Conservation (phyloP, 2,329 filamentous ascomycete species). For the Venturia nashicola region DNA sequence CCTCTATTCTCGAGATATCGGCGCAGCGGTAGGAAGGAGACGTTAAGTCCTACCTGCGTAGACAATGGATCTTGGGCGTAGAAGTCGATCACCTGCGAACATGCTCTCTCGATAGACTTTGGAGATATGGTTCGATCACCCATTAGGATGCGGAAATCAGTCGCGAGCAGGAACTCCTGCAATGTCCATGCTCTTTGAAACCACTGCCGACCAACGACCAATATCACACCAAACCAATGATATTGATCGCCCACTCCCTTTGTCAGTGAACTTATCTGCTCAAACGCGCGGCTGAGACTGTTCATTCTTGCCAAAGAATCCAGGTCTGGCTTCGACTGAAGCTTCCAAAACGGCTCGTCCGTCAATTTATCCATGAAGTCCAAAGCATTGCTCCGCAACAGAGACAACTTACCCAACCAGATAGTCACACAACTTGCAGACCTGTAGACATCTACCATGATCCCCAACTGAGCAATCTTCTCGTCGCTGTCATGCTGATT, state of each 20-base stretch:
- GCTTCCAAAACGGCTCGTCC: neutral
- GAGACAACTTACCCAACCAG: neutral
- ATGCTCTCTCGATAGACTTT: slow-evolving; percentile 1
- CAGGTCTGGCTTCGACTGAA: neutral
- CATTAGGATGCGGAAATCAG: slow-evolving; percentile 4
- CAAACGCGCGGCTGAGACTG: slow-evolving; percentile 5
- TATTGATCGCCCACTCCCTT: slow-evolving; percentile 3
- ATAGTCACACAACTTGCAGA: neutral
- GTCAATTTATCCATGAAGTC: slow-evolving; percentile 8
- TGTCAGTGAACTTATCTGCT: slow-evolving; percentile 1
- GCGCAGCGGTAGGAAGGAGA: neutral
- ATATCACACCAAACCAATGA: slow-evolving; percentile 7
- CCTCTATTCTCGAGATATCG: neutral
- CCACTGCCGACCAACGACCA: slow-evolving; percentile 7
- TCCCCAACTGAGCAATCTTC: slow-evolving; percentile 3
- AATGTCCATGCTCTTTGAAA: slow-evolving; percentile 9
- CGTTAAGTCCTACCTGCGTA: neutral
- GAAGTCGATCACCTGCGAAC: slow-evolving; percentile 3
- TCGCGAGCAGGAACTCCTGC: slow-evolving; percentile 10
- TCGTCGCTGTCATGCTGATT: slow-evolving; percentile 7
- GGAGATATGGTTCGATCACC: slow-evolving; percentile 3
- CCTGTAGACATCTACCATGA: slow-evolving; percentile 8
- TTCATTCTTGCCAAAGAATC: slow-evolving; percentile 4
- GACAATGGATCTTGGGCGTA: neutral
- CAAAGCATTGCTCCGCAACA: neutral